phyloP scores from a whole-genome alignment of 140 eudicot genomes.

The Cichorium intybus region DNA sequence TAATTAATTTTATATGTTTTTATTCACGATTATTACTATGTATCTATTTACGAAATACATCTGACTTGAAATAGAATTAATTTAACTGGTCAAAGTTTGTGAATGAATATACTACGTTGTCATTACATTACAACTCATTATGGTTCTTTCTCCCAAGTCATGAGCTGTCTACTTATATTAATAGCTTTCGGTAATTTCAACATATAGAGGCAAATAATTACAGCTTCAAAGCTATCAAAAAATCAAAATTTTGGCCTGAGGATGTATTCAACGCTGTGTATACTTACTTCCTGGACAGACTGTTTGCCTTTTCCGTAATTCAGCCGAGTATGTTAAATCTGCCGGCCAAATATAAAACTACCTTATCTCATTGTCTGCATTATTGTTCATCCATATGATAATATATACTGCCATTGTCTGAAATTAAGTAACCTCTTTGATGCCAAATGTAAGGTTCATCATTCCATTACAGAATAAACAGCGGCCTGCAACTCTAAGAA shows the following conservation, averaged over 20 bases:
- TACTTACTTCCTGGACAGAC: not conserved
- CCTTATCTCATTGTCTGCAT: not conserved
- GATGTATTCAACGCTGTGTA: not conserved
- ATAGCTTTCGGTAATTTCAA: not conserved
- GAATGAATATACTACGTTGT: not conserved
- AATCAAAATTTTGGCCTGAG: not conserved
- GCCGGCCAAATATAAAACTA: constrained; percentile 7
- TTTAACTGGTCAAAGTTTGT: not conserved
- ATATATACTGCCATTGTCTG: not conserved
- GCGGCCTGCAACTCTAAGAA: not conserved
- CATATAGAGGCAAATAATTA: not conserved
- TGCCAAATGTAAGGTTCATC: constrained; percentile 10
- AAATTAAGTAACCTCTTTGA: constrained; percentile 1
- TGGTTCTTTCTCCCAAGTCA: not conserved
- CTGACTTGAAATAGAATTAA: not conserved
- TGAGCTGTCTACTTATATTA: not conserved
- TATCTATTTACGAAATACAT: not conserved
- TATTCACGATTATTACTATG: not conserved
- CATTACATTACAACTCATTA: not conserved
- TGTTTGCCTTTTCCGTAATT: constrained; percentile 3
- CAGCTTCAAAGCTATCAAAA: not conserved
- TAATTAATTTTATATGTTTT: too few relatives aligned
- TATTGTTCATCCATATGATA: not conserved
- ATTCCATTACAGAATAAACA: not conserved
- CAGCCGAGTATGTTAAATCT: not conserved